Conservation (phyloP, 139 green algal species). For the Raphidocelis subcapitata region DNA sequence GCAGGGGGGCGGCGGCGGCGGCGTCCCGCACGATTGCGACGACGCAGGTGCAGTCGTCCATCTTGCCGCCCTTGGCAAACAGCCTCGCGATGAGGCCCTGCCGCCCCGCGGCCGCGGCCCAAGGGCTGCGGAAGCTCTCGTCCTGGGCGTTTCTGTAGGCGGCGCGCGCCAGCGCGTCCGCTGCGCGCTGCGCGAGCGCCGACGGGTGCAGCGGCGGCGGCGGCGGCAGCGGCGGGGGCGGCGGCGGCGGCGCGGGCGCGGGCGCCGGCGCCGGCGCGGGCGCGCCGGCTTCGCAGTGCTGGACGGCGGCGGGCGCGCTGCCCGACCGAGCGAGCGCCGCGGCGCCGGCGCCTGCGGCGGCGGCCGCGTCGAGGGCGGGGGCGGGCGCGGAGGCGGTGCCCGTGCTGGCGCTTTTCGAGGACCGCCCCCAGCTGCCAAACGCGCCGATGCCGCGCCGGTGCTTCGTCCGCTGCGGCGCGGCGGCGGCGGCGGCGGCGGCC, state of each 20-base stretch:
- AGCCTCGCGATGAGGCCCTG: constrained; percentile 32
- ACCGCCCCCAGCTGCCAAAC: too few relatives aligned
- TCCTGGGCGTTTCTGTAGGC: constrained; percentile 8
- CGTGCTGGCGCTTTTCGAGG: too few relatives aligned
- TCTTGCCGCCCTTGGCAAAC: constrained; percentile 74
- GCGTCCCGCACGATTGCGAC: constrained; percentile 60
- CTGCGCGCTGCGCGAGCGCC: neutral
- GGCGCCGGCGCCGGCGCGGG: neutral
- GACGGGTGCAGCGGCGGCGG: neutral
- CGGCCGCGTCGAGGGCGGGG: too few relatives aligned
- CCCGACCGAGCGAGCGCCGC: too few relatives aligned
- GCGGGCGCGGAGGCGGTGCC: too few relatives aligned
- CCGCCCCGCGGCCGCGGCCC: constrained; percentile 16
- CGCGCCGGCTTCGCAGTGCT: too few relatives aligned
- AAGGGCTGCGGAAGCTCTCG: constrained; percentile 25
- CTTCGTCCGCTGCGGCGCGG: too few relatives aligned
- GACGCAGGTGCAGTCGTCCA: constrained; percentile 83
- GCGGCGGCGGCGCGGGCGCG: constrained; percentile 11
- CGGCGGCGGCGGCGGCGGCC: too few relatives aligned
- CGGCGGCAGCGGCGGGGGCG: too few relatives aligned
- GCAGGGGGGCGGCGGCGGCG: neutral
- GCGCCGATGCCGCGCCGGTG: too few relatives aligned
- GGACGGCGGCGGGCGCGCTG: too few relatives aligned
- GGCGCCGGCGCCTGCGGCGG: too few relatives aligned
- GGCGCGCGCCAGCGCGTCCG: constrained; percentile 10